Conservation (phyloP, 306 rosid genomes). For the Mimosa bimucronata region DNA sequence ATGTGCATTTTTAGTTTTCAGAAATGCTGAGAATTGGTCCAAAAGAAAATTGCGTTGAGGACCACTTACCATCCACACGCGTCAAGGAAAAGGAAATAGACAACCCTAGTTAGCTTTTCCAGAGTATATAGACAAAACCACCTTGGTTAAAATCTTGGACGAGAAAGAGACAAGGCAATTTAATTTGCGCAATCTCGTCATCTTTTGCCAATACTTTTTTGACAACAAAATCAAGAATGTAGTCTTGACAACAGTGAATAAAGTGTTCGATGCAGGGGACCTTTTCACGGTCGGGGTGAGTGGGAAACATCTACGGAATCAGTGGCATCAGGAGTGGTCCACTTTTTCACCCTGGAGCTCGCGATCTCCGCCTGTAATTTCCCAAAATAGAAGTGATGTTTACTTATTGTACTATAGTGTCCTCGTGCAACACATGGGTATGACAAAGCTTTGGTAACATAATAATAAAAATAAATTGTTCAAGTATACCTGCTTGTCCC, state of each 20-base stretch:
- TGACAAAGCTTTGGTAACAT: too few relatives aligned
- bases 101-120: not conserved
- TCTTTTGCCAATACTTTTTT: not conserved
- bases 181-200: not conserved
- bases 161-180: not conserved
- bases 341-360: slow-evolving; percentile 42
- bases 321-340: slow-evolving; percentile 40
- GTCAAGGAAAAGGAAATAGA: not conserved
- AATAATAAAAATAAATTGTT: not conserved
- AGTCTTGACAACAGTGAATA: not conserved
- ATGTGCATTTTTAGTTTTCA: not conserved
- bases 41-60: not conserved
- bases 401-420: too few relatives aligned
- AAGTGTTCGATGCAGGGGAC: not conserved
- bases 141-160: not conserved
- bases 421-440: too few relatives aligned
- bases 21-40: not conserved
- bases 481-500: slow-evolving; percentile 70
- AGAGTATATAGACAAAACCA: too few relatives aligned
- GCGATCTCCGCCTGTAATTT: slow-evolving; percentile 57
- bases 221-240: not conserved
- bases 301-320: not conserved
- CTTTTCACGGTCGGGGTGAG: not conserved
- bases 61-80: not conserved
- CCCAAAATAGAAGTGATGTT: not conserved